Base-by-base conservation (phyloP, 1,139 yeast species). In the Hansenula sp. region DNA sequence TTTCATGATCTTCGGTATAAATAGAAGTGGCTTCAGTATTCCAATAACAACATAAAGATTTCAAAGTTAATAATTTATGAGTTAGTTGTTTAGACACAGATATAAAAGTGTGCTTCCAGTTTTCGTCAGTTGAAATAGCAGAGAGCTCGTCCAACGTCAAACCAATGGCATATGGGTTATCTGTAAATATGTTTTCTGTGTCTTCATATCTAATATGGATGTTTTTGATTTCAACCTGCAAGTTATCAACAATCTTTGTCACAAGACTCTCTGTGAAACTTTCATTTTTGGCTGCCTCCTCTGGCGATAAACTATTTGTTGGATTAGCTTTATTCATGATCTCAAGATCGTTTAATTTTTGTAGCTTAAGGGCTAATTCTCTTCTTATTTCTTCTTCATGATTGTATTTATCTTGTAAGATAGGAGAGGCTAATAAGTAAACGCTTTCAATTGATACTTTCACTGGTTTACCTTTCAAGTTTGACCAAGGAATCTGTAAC, bases 401-500 rank as follows among this genome's bases (percentile, higher is more conserved):
- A 53, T 86, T 80, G 50, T 73, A 79, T 34, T 68, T 71, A 18
- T 69, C 61, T 17, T 73, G 61, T n/a, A 70, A 65, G 29, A 75
- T 78, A 1, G 98, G 97, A 1, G 82, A 69, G 2, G 95, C 95
- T 34, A 94, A 67, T 34, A 94, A 60, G 56, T 82, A 89, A 11
- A 89, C 92, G 60, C 92, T 94, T 53, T 92, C 92, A 46, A 94
- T 85, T n/a, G 79, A 69, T 14, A 94, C 77, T 61, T 86, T 86
- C 12, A 92, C 98, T 0, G 99, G 98, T 55, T 90, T 87, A 22
- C 87, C 82, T 56, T 90, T 90, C 48, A 94, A 69, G 57, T 89
- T 92, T 1, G 97, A 84, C 97, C 98, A 94, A 0, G 99, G 98
- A 32, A 94, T 92, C 57, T 86, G 96, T 43, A 94, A 67, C 0